phyloP scores from a whole-genome alignment of 2,329 filamentous ascomycete genomes.

The Colletotrichum karsti region DNA sequence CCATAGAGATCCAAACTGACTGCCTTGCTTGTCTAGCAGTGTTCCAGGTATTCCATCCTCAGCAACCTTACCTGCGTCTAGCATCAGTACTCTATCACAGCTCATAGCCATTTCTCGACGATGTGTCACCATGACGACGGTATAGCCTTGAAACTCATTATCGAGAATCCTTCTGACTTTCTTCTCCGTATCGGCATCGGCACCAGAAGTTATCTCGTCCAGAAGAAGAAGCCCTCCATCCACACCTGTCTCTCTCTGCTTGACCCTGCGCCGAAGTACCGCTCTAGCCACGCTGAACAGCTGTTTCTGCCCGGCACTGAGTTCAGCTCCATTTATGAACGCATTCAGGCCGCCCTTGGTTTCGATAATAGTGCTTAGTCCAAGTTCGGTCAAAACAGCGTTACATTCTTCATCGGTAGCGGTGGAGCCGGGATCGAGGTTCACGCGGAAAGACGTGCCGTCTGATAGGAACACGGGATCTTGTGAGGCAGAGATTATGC shows the following conservation, averaged over 20 bases:
- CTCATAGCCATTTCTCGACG: neutral
- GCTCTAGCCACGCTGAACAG: conserved; percentile 70
- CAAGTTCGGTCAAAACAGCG: conserved; percentile 40
- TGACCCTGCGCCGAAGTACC: conserved; percentile 54
- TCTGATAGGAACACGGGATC: conserved; percentile 60
- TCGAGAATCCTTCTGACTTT: neutral
- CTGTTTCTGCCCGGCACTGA: conserved; percentile 69
- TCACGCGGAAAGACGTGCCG: conserved; percentile 42
- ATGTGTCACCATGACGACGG: neutral
- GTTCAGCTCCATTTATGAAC: conserved; percentile 47
- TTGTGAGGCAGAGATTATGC: conserved; percentile 61
- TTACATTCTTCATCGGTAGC: conserved; percentile 42
- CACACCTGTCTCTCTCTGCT: neutral
- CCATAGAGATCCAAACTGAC: neutral
- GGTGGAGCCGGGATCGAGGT: conserved; percentile 49
- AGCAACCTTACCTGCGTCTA: neutral
- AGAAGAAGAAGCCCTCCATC: conserved; percentile 37
- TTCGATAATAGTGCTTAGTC: conserved; percentile 28
- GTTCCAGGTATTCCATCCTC: neutral
- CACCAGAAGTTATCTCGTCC: conserved; percentile 42
- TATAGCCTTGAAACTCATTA: neutral
- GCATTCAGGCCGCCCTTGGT: neutral
- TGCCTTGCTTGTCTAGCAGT: neutral
- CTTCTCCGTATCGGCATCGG: conserved; percentile 38
- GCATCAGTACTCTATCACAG: neutral